Evolutionary conservation across 1,139 yeast species (phyloP), one percentile per base, ranked within the genome.

Genomic region (Hansenula sp.): DNA sequence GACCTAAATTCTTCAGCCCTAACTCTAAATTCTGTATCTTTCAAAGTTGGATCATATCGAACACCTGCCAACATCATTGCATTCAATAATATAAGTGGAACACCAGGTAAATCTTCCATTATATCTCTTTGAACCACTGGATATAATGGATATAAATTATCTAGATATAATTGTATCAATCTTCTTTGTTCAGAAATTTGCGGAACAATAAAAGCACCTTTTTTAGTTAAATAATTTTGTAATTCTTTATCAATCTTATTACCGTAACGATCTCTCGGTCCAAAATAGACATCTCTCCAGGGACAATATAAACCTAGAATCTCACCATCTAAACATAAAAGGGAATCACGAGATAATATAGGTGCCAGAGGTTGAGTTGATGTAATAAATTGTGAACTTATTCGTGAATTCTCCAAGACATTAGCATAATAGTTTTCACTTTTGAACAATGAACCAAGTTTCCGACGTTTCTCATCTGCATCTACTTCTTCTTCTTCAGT

Each of bases 331-430:
- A 43, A 26, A 22, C 40, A 40, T 16, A 43, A 18, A 14, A 43
- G 34, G 3, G 46, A 40, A 19, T 43, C 46, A 21, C 39, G 39
- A 10, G 46, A 43, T 7, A 43, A 32, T 12, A 43, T 36, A 6
- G 46, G 46, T 2, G 46, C 46, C 14, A 43, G 19, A 2, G 46
- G 46, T 20, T 43, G 46, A 2, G 46, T 40, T 19, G 46, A 41
- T 12, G 46, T 43, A 20, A 43, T 36, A 18, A 38, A 43, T 19
- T 43, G 46, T 1, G 46, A 38, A n/a, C 38, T 40, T 18, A 36
- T 38, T 11, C 31, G 19, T 14, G 34, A 40, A 17, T 34, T 34
- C 14, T 40, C 39, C 17, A 43, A 19, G 13, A 40, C 29, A 19
- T 32, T 38, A n/a, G 46, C 42, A 34, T 40, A 43, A 8, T 40